A percentile compares a stretch with the other conserved stretches of the same genome.
These are phyloP conservation scores for Endocladia muricata DNA, from an alignment of 31 red algal genomes.

Conservation along the genomic window DNA sequence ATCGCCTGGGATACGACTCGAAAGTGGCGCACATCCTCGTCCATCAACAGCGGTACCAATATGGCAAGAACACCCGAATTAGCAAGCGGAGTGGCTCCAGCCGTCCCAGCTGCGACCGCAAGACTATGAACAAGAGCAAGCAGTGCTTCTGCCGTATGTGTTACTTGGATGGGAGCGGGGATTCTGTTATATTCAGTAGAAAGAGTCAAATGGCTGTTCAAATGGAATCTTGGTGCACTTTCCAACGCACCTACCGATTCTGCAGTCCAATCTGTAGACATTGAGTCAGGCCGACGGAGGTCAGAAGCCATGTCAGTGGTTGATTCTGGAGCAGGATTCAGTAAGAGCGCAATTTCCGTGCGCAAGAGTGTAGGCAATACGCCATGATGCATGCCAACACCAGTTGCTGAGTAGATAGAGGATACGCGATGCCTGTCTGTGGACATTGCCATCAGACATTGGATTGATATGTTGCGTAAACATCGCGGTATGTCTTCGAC, in stretches of 20 bases:
- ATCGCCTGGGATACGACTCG: conserved; percentile 61
- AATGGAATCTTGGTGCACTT: background rate
- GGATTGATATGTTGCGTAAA: conserved; percentile 60
- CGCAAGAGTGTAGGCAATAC: conserved; percentile 43
- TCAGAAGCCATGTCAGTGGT: background rate
- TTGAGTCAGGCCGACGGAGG: background rate
- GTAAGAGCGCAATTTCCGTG: conserved; percentile 29
- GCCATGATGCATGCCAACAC: conserved; percentile 48
- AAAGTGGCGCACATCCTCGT: conserved; percentile 36
- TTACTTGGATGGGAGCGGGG: background rate
- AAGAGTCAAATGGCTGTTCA: background rate
- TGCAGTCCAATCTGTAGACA: background rate
- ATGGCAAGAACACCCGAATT: conserved; percentile 42
- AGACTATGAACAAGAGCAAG: conserved; percentile 35
- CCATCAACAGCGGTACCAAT: conserved; percentile 48
- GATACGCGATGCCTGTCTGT: conserved; percentile 33
- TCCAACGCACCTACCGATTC: background rate
- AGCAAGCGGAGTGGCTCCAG: conserved; percentile 25
- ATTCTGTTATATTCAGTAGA: conserved; percentile 2
- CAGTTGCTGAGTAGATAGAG: conserved; percentile 18
- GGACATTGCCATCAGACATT: conserved; percentile 51
- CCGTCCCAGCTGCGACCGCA: conserved; percentile 26
- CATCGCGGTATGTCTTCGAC: conserved; percentile 57
- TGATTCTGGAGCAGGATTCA: too few relatives aligned
- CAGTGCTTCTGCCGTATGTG: conserved; percentile 24